Evolutionary conservation across 768 basidiomycete genomes (phyloP).

Genomic region (Tylopilus cervinicoccineus): DNA sequence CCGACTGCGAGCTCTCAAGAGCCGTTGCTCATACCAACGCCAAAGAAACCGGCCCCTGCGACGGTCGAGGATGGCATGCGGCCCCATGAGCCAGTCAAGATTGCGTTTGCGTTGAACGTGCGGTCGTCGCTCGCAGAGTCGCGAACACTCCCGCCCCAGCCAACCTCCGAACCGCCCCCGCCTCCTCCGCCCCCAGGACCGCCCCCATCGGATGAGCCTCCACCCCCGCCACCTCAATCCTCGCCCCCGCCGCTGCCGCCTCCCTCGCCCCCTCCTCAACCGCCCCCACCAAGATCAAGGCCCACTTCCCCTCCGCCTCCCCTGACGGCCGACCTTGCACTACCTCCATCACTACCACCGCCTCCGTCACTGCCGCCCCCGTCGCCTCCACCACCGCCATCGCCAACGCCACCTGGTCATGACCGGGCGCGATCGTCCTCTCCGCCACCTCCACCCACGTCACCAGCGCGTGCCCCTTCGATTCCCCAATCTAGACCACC

Average conservation of each 20-base stretch:
- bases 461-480: conserved; percentile 21
- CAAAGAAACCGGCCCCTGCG: conserved; percentile 15
- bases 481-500: conserved; percentile 27
- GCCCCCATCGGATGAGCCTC: conserved; percentile 25
- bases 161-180: conserved; percentile 37
- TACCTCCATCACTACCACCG: conserved; percentile 22
- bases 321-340: conserved; percentile 10
- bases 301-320: conserved; percentile 9
- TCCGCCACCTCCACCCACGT: conserved; percentile 25
- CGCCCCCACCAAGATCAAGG: conserved; percentile 21
- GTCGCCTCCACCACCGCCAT: conserved; percentile 10
- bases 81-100: conserved; percentile 31
- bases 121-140: conserved; percentile 23
- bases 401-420: conserved; percentile 10
- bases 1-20: conserved; percentile 16
- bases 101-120: conserved; percentile 30
- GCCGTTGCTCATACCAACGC: conserved; percentile 4
- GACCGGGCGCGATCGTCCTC: conserved; percentile 20
- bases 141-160: conserved; percentile 32
- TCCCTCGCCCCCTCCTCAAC: conserved; percentile 27
- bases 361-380: conserved; percentile 4
- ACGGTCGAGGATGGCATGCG: conserved; percentile 30
- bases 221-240: conserved; percentile 25
- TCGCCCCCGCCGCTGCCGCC: conserved; percentile 27
- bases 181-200: conserved; percentile 32